Percentiles rank a stretch among this genome's conserved stretches.
Evolutionary conservation across 139 green algal species (phyloP).

Genomic region (Chlamydomonas sp.): DNA sequence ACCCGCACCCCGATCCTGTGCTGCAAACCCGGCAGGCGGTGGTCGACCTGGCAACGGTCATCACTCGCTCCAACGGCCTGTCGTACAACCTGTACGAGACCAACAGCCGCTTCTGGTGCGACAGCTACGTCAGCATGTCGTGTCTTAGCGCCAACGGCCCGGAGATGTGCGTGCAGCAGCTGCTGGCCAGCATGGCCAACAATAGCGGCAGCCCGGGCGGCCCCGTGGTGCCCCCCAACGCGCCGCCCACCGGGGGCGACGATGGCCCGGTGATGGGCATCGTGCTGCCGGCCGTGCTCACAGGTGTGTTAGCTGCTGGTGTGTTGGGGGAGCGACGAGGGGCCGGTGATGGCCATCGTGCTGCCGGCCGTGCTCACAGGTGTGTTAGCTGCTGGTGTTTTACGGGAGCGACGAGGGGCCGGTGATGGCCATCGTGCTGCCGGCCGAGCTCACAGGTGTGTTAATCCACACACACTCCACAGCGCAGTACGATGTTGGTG

Average conservation of each 20-base stretch:
- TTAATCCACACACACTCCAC: too few species aligned
- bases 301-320: too few species aligned
- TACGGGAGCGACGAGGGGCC: background rate
- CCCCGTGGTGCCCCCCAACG: background rate
- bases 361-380: conserved; percentile 18
- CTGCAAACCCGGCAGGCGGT: background rate
- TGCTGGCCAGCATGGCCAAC: background rate
- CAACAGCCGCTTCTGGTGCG: conserved; percentile 12
- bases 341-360: background rate
- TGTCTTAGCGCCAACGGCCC: conserved; percentile 29
- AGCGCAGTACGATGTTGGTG: too few species aligned
- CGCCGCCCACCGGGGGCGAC: background rate
- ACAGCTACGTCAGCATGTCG: conserved; percentile 15
- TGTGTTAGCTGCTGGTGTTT: too few species aligned
- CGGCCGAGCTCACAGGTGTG: conserved; percentile 13
- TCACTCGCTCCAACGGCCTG: conserved; percentile 4
- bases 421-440: conserved; percentile 1
- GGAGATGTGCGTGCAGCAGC: conserved; percentile 18
- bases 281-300: conserved; percentile 18
- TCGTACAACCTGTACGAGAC: conserved; percentile 22
- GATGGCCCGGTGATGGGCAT: background rate
- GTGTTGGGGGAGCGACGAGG: background rate
- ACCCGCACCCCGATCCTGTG: too few species aligned
- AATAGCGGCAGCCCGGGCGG: background rate
- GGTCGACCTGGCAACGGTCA: conserved; percentile 15